Percentiles rank a stretch among this genome's conserved stretches.
These are phyloP conservation scores for Hygrocybe punicea DNA, from an alignment of 768 basidiomycete species.

Conservation along the genomic window DNA sequence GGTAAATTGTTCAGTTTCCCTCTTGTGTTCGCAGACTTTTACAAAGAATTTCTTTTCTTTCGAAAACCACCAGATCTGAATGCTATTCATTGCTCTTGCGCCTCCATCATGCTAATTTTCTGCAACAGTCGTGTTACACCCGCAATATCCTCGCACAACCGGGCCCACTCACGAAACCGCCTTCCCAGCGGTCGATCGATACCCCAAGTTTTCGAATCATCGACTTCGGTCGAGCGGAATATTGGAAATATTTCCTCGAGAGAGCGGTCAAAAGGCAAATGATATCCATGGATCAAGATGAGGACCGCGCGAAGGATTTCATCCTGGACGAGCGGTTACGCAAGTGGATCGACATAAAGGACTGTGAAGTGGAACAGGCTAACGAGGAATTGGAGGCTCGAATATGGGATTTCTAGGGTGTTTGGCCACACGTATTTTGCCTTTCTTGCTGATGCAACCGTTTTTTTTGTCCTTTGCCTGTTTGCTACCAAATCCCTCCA, in stretches of 20 bases:
- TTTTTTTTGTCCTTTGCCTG: too few relatives aligned
- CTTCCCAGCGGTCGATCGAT: slow-evolving; percentile 22
- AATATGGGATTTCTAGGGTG: too few relatives aligned
- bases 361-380: too few relatives aligned
- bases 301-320: too few relatives aligned
- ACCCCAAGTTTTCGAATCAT: slow-evolving; percentile 46
- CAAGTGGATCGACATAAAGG: too few relatives aligned
- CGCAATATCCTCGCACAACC: slow-evolving; percentile 46
- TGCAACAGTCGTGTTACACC: slow-evolving; percentile 41
- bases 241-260: neutral
- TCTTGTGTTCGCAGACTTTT: neutral
- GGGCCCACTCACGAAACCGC: slow-evolving; percentile 38
- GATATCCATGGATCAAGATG: too few relatives aligned
- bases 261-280: neutral
- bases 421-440: too few relatives aligned
- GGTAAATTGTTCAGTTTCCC: slow-evolving; percentile 4
- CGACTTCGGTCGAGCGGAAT: slow-evolving; percentile 45
- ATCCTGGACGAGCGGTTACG: too few relatives aligned
- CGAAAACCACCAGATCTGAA: slow-evolving; percentile 11
- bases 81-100: slow-evolving; percentile 37
- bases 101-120: slow-evolving; percentile 38
- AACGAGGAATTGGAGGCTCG: too few relatives aligned
- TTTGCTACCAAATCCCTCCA: too few relatives aligned
- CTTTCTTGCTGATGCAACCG: too few relatives aligned
- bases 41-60: neutral